These are phyloP conservation scores for Pichia scutulata DNA, from an alignment of 805 yeast genomes.

Conservation along the genomic window DNA sequence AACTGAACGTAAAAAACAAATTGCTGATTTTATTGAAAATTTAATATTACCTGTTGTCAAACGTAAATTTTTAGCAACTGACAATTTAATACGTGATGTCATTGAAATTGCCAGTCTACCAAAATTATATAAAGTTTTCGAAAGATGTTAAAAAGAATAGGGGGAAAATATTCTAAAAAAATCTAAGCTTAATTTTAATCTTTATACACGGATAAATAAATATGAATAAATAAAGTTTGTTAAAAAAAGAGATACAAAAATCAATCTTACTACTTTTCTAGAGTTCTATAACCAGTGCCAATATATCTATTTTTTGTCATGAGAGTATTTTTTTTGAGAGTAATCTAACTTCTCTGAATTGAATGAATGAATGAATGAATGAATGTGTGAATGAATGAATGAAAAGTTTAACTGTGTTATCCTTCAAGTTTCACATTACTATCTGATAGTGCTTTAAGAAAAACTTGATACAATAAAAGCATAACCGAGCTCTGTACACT, in stretches of 20 bases:
- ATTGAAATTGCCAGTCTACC: constrained; percentile 88
- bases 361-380: too few species aligned
- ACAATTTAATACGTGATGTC: constrained; percentile 41
- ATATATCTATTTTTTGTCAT: too few species aligned
- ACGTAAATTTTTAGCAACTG: constrained; percentile 57
- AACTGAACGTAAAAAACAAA: constrained; percentile 22
- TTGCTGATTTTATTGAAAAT: constrained; percentile 42
- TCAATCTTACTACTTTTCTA: too few species aligned
- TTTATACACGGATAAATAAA: neutral
- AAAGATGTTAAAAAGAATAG: constrained; percentile 55
- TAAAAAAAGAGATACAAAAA: too few species aligned
- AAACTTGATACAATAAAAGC: constrained; percentile 78
- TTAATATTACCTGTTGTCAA: constrained; percentile 60
- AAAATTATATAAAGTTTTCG: constrained; percentile 85
- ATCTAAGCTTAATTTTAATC: neutral
- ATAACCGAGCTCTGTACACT: constrained; percentile 90
- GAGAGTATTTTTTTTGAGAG: too few species aligned
- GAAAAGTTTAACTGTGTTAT: neutral
- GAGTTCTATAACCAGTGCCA: neutral
- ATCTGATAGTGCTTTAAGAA: constrained; percentile 44
- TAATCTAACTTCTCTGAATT: neutral
- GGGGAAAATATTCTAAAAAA: neutral
- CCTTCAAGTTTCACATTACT: neutral
- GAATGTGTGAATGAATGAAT: too few species aligned
- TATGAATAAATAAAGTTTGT: neutral